Base-by-base conservation (phyloP, 2,329 filamentous ascomycete species). In the Arthroderma uncinatum region DNA sequence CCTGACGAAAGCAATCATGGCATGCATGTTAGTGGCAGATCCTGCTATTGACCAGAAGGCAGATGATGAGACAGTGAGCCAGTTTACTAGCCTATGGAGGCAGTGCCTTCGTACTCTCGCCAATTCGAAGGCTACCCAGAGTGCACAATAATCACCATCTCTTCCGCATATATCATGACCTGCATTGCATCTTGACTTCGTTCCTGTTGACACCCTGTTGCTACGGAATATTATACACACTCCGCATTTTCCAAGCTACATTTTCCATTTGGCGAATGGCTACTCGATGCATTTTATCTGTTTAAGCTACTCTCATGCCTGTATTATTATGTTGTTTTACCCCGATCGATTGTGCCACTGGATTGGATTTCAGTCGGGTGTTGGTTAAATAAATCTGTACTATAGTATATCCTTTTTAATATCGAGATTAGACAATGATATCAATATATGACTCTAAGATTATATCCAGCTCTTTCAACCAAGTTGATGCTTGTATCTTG, bases 21-120 rank as follows among this genome's bases (percentile, higher is more conserved):
- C 71, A 0, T 86, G 83, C 65, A 71, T 87, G 34, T 60, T 69
- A 2, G 65, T 82, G 6, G 81, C 78, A 0, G 79, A 86, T 61
- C 79, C 79, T 0, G 62, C 65, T 4, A 78, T 81, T 12, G 71
- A 74, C 61, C 55, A 64, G 7, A 59, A 68, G n/a, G 60, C 65
- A 9, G 54, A 60, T 21, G 59, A 58, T 30, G 58, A 54, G 1
- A 53, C 54, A 10, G 52, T 16, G 14, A 57, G 58, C 12, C 60
- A 57, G 16, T 58, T 57, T 48, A 56, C 56, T 34, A 28, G 44
- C 2, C 19, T 60, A 6, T 62, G 61, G 61, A 57, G 57, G 12
- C 40, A 47, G 40, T 60, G 60, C 34, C 34, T 47, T 50, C 42
- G 58, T 33, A 23, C 50, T 36, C 54, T 61, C 28, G 36, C 19